Percentiles rank a stretch among this genome's conserved stretches.
Evolutionary conservation across 1,284 basidiomycete species (phyloP).

Genomic region (Fomitiporia mediterranea): DNA sequence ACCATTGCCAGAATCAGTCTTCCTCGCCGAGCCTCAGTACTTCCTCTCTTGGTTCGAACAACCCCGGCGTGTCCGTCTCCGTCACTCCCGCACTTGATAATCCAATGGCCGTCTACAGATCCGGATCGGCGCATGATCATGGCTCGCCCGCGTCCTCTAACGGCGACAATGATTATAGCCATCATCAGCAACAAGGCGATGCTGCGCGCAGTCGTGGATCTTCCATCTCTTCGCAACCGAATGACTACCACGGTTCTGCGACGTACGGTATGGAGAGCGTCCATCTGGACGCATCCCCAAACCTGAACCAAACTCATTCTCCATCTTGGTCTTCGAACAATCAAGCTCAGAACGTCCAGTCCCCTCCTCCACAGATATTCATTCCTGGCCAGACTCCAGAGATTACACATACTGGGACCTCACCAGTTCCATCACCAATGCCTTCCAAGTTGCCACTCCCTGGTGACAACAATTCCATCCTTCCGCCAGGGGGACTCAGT

Average conservation of each 20-base stretch:
- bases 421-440: slow-evolving; percentile 9
- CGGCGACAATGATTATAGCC: slow-evolving; percentile 33
- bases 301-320: background rate
- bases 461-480: slow-evolving; percentile 32
- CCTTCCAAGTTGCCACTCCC: slow-evolving; percentile 25
- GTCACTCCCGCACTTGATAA: slow-evolving; percentile 37
- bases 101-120: slow-evolving; percentile 4
- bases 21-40: slow-evolving; percentile 15
- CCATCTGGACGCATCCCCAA: background rate
- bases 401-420: slow-evolving; percentile 14
- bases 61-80: slow-evolving; percentile 37
- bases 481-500: slow-evolving; percentile 4
- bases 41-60: slow-evolving; percentile 21
- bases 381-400: slow-evolving; percentile 47
- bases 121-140: slow-evolving; percentile 41
- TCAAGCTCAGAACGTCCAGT: slow-evolving; percentile 46
- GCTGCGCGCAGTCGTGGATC: slow-evolving; percentile 55
- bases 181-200: slow-evolving; percentile 24
- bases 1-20: slow-evolving; percentile 10
- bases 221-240: slow-evolving; percentile 52
- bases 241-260: slow-evolving; percentile 40
- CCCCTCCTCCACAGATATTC: slow-evolving; percentile 63
- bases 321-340: slow-evolving; percentile 45
- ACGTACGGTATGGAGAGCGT: slow-evolving; percentile 31
- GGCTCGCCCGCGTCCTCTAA: slow-evolving; percentile 59